These are phyloP conservation scores for Ophiocordyceps polyrhachis-furcata DNA, from an alignment of 2,329 filamentous ascomycete genomes.

Conservation along the genomic window DNA sequence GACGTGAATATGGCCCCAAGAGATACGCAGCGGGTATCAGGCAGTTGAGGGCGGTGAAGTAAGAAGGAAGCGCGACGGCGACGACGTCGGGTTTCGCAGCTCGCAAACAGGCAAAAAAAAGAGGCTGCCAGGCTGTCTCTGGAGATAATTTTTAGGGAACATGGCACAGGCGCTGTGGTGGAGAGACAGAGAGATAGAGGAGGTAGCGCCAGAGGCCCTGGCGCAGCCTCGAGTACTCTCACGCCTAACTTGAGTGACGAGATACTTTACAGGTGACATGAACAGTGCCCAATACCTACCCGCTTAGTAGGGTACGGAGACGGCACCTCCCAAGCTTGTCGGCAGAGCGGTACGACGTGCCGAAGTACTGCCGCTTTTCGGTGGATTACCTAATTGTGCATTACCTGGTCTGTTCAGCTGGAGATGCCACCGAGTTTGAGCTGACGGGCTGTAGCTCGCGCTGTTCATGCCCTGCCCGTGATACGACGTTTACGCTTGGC, in stretches of 20 bases:
- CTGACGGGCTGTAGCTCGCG: too few species aligned
- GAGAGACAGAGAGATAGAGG: not conserved
- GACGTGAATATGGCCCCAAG: conserved; percentile 4
- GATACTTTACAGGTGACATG: not conserved
- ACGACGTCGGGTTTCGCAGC: conserved; percentile 15
- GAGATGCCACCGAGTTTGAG: too few species aligned
- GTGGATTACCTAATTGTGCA: not conserved
- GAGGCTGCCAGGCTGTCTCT: conserved; percentile 5
- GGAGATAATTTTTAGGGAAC: conserved; percentile 17
- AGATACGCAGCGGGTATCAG: conserved; percentile 14
- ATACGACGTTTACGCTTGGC: too few species aligned
- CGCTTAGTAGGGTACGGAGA: too few species aligned
- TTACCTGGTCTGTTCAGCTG: not conserved
- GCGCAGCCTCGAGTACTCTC: not conserved
- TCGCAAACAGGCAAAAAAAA: conserved; percentile 8
- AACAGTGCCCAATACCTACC: not conserved
- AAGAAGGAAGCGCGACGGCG: conserved; percentile 10
- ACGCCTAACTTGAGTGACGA: not conserved
- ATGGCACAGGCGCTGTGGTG: not conserved
- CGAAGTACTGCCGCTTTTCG: not conserved
- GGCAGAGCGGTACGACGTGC: not conserved
- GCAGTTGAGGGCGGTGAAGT: conserved; percentile 10
- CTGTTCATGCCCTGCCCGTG: too few species aligned
- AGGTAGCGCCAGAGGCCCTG: not conserved
- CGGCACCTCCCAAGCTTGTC: not conserved